Base-by-base conservation (phyloP, 2,329 filamentous ascomycete genomes). In the Atkinsonella texensis region DNA sequence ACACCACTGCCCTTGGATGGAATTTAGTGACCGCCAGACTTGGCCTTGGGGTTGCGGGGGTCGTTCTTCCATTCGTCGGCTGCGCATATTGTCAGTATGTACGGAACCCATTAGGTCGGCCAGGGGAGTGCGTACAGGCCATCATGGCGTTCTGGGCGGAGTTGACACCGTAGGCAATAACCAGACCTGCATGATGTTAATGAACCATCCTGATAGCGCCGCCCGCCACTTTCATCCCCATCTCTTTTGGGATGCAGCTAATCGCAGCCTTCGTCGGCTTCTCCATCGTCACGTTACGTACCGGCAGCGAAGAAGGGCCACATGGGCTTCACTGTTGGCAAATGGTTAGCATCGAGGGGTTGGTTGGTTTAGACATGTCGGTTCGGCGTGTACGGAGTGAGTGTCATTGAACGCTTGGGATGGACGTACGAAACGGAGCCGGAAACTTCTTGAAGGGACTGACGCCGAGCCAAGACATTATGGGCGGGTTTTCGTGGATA, bases 41-140 rank as follows among this genome's bases (percentile, higher is more conserved):
- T 77, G 60, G 70, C 71, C 62, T 76, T 74, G 59, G 83, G 83
- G 81, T 96, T 96, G 72, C 90, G 84, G 60, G 90, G 89, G 74
- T 97, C 91, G 78, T 95, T 94, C 84, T 90, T 94, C 82, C 81
- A 96, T 76, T 97, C 89, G 63, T 87, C 87, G 76, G 83, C 91
- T 97, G 62, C 57, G 47, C 45, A 54, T 32, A 54, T 54, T 54
- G 59, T 66, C 54, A 66, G 63, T 55, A 55, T 10, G 39, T 10
- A 9, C 18, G 55, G 39, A 20, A 35, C 47, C 13, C 18, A 40
- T 23, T 32, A 17, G 5, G 42, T 8, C 31, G 20, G 6, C 2
- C n/a, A 28, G 51, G 55, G 53, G 32, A 41, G 43, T 54, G 49
- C 71, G 58, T 82, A 97, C 91, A 80, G 69, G 81, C 75, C 74